Evolutionary conservation across 2,329 filamentous ascomycete species (phyloP).

Genomic region (Bipolaris sorokiniana): DNA sequence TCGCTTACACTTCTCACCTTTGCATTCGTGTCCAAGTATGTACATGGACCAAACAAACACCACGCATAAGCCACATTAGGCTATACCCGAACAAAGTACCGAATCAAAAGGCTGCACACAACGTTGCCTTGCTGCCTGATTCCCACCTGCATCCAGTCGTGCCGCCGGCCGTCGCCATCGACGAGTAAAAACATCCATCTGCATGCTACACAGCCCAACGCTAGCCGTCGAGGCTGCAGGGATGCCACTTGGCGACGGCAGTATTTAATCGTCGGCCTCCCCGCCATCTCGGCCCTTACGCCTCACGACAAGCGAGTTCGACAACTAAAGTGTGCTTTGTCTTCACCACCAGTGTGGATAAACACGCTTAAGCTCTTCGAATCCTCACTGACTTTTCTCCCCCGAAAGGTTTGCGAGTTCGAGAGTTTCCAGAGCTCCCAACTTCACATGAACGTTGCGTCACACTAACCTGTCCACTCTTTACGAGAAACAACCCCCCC

Average conservation of each 20-base stretch:
- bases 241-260: constrained; percentile 36
- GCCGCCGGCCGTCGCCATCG: constrained; percentile 27
- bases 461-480: constrained; percentile 58
- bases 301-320: constrained; percentile 51
- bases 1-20: constrained; percentile 11
- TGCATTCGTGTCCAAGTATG: too few relatives aligned
- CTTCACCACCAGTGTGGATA: constrained; percentile 45
- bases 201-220: constrained; percentile 38
- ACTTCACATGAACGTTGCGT: constrained; percentile 57
- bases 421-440: constrained; percentile 62
- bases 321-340: constrained; percentile 48
- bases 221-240: constrained; percentile 37
- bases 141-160: constrained; percentile 19
- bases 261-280: constrained; percentile 41
- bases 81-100: constrained; percentile 29
- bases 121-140: constrained; percentile 33
- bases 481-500: constrained; percentile 53
- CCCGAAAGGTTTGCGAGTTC: constrained; percentile 43
- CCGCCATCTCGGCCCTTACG: constrained; percentile 41
- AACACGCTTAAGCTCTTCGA: constrained; percentile 46
- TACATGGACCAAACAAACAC: neutral
- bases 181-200: constrained; percentile 32
- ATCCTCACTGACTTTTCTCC: constrained; percentile 41
- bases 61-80: constrained; percentile 25
- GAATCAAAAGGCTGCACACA: constrained; percentile 19